Evolutionary conservation across 1,284 basidiomycete genomes (phyloP).

Genomic region (Inonotus obliquus): DNA sequence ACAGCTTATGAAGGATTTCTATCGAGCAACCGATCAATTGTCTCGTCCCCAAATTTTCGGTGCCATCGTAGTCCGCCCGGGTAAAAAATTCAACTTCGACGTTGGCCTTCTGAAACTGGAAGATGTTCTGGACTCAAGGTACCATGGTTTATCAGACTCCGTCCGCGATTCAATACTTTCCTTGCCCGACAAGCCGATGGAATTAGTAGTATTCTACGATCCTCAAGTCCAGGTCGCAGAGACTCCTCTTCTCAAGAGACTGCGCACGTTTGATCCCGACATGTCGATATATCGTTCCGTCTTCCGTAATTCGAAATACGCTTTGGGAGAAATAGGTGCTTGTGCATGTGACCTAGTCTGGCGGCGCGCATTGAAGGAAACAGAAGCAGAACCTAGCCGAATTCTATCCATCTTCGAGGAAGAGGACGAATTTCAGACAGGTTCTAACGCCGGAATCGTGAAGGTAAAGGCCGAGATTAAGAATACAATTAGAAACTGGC

Average conservation of each 20-base stretch:
- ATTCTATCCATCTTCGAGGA: slow-evolving; percentile 30
- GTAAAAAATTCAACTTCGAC: slow-evolving; percentile 29
- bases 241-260: slow-evolving; percentile 31
- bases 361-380: slow-evolving; percentile 44
- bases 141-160: slow-evolving; percentile 31
- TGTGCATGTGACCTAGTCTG: slow-evolving; percentile 64
- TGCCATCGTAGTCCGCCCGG: slow-evolving; percentile 31
- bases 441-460: slow-evolving; percentile 21
- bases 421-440: slow-evolving; percentile 26
- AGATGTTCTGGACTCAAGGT: slow-evolving; percentile 33
- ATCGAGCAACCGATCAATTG: slow-evolving; percentile 32
- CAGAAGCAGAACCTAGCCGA: slow-evolving; percentile 27
- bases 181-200: slow-evolving; percentile 36
- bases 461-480: slow-evolving; percentile 30
- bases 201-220: slow-evolving; percentile 35
- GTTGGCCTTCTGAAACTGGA: slow-evolving; percentile 37
- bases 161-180: slow-evolving; percentile 28
- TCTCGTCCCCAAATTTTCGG: slow-evolving; percentile 42
- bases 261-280: slow-evolving; percentile 35
- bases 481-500: slow-evolving; percentile 49
- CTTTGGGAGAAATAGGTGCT: slow-evolving; percentile 48
- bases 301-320: slow-evolving; percentile 42
- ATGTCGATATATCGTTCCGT: slow-evolving; percentile 35
- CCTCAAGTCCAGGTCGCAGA: slow-evolving; percentile 26
- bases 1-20: slow-evolving; percentile 42